Base-by-base conservation (phyloP, 1,139 yeast genomes). In the Yamadazyma triangularis region DNA sequence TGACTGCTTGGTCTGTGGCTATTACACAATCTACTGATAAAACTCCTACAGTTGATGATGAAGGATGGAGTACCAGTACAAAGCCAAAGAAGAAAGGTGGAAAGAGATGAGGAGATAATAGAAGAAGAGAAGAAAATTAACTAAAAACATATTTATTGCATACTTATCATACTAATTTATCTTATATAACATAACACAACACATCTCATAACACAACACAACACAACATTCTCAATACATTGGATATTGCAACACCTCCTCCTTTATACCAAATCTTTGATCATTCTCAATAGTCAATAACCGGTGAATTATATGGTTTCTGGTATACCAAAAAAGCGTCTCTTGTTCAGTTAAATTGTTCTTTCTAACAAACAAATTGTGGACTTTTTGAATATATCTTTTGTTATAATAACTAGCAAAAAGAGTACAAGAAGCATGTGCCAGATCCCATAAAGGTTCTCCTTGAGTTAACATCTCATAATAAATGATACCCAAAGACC, bases 1-100 rank as follows among this genome's bases (percentile, higher is more conserved):
- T 77, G 21, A 57, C 75, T 36, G 70, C 77, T 31, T 83, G 95
- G 86, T 64, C 73, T 35, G 77, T 79, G 33, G 87, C 87, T 3
- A 64, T 82, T 38, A 44, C 53, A 27, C 58, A 73, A 23, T 67
- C 73, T 31, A 70, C 69, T 25, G 70, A 65, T 41, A 70, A 67
- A 41, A 56, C 58, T 5, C 57, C 58, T 19, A 62, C 73, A 15
- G 77, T 72, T 24, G 82, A 76, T 32, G 79, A 72, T 32, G 95
- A 85, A 40, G 95, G 89, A 24, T 86, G 95, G 93, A 63, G 61
- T 35, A 55, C 56, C 27, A 65, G 63, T 45, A 63, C 77, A 28
- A 81, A 79, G 56, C 84, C 81, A 66, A 74, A 70, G 24, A 44
- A 47, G 24, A 41, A 36, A 36, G n/a, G n/a, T n/a, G n/a, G n/a